A percentile compares a stretch with the other conserved stretches of the same genome.
Conservation (phyloP, 257 asterid genomes). For the Ballota nigra region DNA sequence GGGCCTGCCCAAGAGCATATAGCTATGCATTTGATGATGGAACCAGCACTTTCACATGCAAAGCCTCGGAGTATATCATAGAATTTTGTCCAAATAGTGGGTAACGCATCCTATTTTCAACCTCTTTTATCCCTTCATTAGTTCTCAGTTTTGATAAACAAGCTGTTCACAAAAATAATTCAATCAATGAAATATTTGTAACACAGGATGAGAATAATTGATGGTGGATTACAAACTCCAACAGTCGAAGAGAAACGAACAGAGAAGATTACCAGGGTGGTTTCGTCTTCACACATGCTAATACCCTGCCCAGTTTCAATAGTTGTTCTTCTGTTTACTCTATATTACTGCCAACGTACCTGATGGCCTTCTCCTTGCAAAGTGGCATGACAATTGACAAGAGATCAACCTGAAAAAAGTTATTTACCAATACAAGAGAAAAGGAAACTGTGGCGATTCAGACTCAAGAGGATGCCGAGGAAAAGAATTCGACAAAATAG, state of each 20-base stretch:
- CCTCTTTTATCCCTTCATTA: neutral
- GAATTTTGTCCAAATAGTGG: conserved; percentile 59
- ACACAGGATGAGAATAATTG: conserved; percentile 48
- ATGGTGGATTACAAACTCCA: conserved; percentile 38
- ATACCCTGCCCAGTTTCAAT: conserved; percentile 33
- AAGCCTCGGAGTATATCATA: conserved; percentile 47
- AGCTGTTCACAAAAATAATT: conserved; percentile 1
- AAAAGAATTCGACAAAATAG: conserved; percentile 1
- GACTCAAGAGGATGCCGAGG: conserved; percentile 13
- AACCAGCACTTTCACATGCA: conserved; percentile 92
- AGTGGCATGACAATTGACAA: conserved; percentile 1
- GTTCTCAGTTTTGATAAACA: neutral
- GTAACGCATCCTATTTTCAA: conserved; percentile 24
- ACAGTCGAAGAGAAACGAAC: conserved; percentile 32
- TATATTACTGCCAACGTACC: conserved; percentile 14
- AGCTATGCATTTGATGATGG: conserved; percentile 79
- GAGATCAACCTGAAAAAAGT: neutral
- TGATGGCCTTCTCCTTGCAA: conserved; percentile 15
- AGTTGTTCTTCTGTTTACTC: conserved; percentile 21
- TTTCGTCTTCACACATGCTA: conserved; percentile 35
- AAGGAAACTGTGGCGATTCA: neutral
- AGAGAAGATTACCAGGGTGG: conserved; percentile 22
- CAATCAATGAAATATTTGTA: conserved; percentile 10
- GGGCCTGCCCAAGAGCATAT: conserved; percentile 75
- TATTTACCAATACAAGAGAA: conserved; percentile 1